A percentile compares a stretch with the other conserved stretches of the same genome.
Evolutionary conservation across 148 eudicot genomes (phyloP).

Genomic region (Heliosperma pusillum): DNA sequence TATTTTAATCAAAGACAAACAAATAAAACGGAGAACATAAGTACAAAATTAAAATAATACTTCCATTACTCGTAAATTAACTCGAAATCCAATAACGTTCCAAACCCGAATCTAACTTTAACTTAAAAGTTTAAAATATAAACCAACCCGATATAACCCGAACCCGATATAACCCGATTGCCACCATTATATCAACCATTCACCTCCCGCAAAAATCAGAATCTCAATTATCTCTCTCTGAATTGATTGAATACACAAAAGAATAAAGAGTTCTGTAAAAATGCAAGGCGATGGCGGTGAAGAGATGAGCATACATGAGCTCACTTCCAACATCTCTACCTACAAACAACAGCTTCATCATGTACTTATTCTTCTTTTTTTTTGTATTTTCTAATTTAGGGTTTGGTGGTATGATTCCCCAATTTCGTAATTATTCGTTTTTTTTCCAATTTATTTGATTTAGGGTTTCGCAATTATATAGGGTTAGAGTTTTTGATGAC

Average conservation of each 20-base stretch:
- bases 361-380: constrained; percentile 30
- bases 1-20: no score
- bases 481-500: not conserved
- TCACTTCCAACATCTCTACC: constrained; percentile 75
- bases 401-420: not conserved
- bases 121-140: no score
- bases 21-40: no score
- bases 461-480: not conserved
- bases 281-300: constrained; percentile 38
- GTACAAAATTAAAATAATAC: no score
- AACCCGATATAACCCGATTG: no score
- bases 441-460: not conserved
- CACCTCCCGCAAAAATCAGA: no score
- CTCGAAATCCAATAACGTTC: no score
- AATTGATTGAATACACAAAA: not conserved
- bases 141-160: no score
- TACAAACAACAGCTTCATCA: constrained; percentile 86
- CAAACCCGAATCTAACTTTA: no score
- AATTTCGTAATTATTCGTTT: not conserved
- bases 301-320: constrained; percentile 73
- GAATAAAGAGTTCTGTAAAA: not conserved
- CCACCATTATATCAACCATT: no score
- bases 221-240: not conserved
- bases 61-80: no score
- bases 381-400: not conserved